Evolutionary conservation across 805 yeast genomes (phyloP), one percentile per base, ranked within the genome.

Genomic region (Yarrowia sp.): DNA sequence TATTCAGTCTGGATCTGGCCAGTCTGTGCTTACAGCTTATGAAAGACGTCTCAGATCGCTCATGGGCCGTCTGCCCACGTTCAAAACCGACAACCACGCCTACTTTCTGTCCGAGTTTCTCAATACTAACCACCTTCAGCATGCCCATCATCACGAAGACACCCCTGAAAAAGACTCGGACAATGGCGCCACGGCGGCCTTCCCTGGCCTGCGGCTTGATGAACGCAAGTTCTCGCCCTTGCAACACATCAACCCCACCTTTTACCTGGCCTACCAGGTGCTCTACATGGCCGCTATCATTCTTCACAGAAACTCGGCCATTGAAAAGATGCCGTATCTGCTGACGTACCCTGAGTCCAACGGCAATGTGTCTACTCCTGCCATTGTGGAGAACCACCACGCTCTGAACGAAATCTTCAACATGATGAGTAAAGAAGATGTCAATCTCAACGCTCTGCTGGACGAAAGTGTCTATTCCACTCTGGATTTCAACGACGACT

Each of bases 221-320:
- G 66, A 61, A 13, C 53, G 66, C 15, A 61, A 61, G 46, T 61
- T 61, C 55, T 61, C 66, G n/a, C 66, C 66, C 38, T 17, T 61
- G 39, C 66, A 61, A 20, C 66, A 61, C 46, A 47, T 61, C 44
- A 61, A 61, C 66, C 66, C 66, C 20, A 61, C 66, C 17, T 61
- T 61, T 12, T 61, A 61, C 9, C 24, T 61, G 20, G 55, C 66
- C 30, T 61, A 46, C 15, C 66, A 46, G 36, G 55, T 47, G 33
- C 66, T 61, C n/a, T 61, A 61, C 38, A 61, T 61, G 66, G 55
- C 66, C n/a, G 53, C 66, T 12, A 46, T 61, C 10, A 61, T 61
- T 24, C 55, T 61, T 5, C 43, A 61, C 14, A 36, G 66, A 15
- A 30, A 61, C 55, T 46, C 53, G 38, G 53, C 66, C 20, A 20